phyloP scores from a whole-genome alignment of 768 basidiomycete genomes.

The Terana coerulea region DNA sequence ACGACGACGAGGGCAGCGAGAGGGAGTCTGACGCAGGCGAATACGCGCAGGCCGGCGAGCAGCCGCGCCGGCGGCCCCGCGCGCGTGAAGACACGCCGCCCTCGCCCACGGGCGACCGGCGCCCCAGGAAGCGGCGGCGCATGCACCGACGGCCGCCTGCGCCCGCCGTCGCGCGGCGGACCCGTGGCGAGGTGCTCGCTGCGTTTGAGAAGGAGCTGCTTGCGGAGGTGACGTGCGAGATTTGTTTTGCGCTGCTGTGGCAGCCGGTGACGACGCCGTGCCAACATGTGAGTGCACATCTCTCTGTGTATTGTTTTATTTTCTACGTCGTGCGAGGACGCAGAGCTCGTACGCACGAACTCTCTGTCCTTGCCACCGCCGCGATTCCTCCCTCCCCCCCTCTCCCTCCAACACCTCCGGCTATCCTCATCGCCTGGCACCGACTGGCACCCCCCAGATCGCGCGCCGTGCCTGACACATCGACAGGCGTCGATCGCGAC shows the following conservation, averaged over 20 bases:
- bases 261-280: constrained; percentile 92
- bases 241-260: constrained; percentile 81
- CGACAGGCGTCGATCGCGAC: too few species aligned
- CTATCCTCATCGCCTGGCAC: too few species aligned
- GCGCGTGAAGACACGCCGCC: background rate
- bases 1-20: background rate
- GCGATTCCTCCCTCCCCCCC: too few species aligned
- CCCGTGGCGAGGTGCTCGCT: constrained; percentile 21
- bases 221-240: constrained; percentile 81
- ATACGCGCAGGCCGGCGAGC: constrained; percentile 23
- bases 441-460: too few species aligned
- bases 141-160: constrained; percentile 9
- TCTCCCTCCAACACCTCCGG: too few species aligned
- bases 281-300: constrained; percentile 69
- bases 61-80: too few species aligned
- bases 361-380: too few species aligned
- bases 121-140: constrained; percentile 5
- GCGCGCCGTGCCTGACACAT: too few species aligned
- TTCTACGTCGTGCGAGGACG: too few species aligned
- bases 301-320: constrained; percentile 6
- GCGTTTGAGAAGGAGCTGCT: constrained; percentile 60
- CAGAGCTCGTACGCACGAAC: too few species aligned
- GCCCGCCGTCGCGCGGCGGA: constrained; percentile 22
- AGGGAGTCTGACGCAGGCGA: constrained; percentile 12
- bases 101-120: background rate